These are phyloP conservation scores for maize (Zea mays) DNA, from an alignment of 176 grass and related monocot species.

Conservation along the genomic window DNA sequence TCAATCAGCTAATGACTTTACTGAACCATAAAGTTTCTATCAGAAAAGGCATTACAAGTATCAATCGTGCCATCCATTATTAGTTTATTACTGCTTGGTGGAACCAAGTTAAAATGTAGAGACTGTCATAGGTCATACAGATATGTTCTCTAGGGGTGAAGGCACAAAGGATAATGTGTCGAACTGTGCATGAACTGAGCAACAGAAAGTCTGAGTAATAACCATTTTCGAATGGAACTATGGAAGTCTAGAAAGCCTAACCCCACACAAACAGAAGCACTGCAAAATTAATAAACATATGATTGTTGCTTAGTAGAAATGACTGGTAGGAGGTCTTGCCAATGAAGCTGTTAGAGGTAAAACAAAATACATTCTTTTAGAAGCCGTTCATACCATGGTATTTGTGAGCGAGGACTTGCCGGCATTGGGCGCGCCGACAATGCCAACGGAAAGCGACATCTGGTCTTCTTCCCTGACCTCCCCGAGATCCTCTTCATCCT, in stretches of 20 bases:
- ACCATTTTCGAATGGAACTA: neutral
- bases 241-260: neutral
- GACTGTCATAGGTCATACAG: neutral
- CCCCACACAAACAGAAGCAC: neutral
- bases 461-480: slow-evolving; percentile 89
- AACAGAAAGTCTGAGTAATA: neutral
- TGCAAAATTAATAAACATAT: neutral
- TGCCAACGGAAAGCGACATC: slow-evolving; percentile 82
- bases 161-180: neutral
- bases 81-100: neutral
- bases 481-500: slow-evolving; percentile 44
- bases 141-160: neutral
- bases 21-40: neutral
- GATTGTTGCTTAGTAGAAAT: neutral
- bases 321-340: neutral
- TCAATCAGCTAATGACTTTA: neutral
- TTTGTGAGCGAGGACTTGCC: slow-evolving; percentile 90
- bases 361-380: neutral
- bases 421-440: slow-evolving; percentile 89
- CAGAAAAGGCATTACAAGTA: neutral
- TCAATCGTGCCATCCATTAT: neutral
- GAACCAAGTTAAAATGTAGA: neutral
- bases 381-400: slow-evolving; percentile 53
- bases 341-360: neutral
- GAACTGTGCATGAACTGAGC: neutral